phyloP scores from a whole-genome alignment of 116 monocot genomes.

The Zostera marina region DNA sequence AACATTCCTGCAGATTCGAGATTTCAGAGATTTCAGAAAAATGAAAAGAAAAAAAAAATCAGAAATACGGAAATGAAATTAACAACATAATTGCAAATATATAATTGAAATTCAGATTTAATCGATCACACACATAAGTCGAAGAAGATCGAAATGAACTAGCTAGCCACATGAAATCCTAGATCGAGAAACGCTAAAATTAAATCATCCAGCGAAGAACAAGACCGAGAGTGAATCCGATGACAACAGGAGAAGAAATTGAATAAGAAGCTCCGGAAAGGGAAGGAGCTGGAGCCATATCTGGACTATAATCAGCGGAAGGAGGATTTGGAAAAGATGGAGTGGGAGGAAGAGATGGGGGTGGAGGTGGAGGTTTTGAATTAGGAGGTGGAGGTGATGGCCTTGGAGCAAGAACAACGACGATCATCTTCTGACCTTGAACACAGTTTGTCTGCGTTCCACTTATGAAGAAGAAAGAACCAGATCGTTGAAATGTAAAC shows the following conservation, averaged over 20 bases:
- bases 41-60: too few species aligned
- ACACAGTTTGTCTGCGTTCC: constrained; percentile 26
- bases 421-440: constrained; percentile 45
- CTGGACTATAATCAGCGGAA: neutral
- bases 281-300: neutral
- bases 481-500: constrained; percentile 31
- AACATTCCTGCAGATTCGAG: too few species aligned
- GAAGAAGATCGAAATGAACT: neutral
- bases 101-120: too few species aligned
- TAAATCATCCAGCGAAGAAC: neutral
- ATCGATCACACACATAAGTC: neutral
- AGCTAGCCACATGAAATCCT: neutral
- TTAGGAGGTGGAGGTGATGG: neutral
- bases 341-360: neutral
- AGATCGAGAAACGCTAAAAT: neutral
- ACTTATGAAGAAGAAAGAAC: constrained; percentile 74
- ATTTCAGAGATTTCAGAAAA: too few species aligned
- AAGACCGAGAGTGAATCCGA: neutral
- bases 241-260: neutral
- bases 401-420: constrained; percentile 34
- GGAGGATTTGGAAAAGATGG: constrained; percentile 1
- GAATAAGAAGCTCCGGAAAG: neutral
- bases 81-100: too few species aligned
- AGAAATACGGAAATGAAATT: neutral
- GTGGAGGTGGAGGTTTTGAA: neutral